Percentiles rank a stretch among this genome's conserved stretches.
These are phyloP conservation scores for Exophiala phaeomuriformis DNA, from an alignment of 2,329 filamentous ascomycete genomes.

Conservation along the genomic window DNA sequence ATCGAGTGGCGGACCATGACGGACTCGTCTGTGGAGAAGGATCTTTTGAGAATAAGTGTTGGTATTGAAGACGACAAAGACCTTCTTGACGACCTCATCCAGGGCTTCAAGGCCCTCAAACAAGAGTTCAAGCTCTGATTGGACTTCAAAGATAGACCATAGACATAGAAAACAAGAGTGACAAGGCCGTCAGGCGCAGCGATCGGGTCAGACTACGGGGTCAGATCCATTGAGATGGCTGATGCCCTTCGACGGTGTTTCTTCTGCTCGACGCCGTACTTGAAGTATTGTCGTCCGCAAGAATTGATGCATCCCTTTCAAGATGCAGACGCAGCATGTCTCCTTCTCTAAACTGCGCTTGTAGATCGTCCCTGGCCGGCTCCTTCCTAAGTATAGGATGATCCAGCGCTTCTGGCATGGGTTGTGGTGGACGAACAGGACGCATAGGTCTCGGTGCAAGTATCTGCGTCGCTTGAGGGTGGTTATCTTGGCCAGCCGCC, in stretches of 20 bases:
- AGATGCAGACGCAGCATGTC: slow-evolving; percentile 14
- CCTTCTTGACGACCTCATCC: slow-evolving; percentile 64
- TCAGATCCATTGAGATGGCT: slow-evolving; percentile 4
- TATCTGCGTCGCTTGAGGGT: slow-evolving; percentile 10
- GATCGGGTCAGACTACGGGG: background rate
- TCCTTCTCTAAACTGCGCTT: slow-evolving; percentile 8
- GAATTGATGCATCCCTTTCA: slow-evolving; percentile 1
- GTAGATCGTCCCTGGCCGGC: background rate
- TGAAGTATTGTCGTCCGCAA: background rate
- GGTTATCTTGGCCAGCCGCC: slow-evolving; percentile 5
- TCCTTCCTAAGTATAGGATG: slow-evolving; percentile 4
- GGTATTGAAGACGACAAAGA: slow-evolving; percentile 85
- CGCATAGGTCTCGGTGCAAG: slow-evolving; percentile 22
- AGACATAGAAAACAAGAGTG: background rate
- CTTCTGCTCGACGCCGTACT: background rate
- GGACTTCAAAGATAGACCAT: background rate
- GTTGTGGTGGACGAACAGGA: slow-evolving; percentile 13
- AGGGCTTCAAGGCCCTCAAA: slow-evolving; percentile 55
- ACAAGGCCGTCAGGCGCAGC: background rate
- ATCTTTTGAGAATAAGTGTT: slow-evolving; percentile 71
- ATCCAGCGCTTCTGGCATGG: slow-evolving; percentile 9
- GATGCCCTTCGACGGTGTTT: background rate
- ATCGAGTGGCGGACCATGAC: slow-evolving; percentile 95
- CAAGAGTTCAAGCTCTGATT: background rate
- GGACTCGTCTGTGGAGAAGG: slow-evolving; percentile 63